Percentiles rank a stretch among this genome's conserved stretches.
These are phyloP conservation scores for Ceratobasidium sp. DNA, from an alignment of 1,284 basidiomycete genomes.

Conservation along the genomic window DNA sequence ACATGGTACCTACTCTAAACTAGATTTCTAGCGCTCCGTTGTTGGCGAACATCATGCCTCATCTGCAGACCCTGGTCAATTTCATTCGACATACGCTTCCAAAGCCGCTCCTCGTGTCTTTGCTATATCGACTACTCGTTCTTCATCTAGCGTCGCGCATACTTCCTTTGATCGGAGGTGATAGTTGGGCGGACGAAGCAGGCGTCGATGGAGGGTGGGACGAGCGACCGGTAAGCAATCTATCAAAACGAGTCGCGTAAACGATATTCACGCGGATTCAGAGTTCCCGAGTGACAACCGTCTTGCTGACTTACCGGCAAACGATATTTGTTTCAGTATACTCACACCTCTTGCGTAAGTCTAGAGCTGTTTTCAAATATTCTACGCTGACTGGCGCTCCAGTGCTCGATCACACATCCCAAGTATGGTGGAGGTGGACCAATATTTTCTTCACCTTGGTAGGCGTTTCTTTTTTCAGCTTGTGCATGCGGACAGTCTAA, in stretches of 20 bases:
- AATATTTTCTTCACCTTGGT: conserved; percentile 80
- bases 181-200: conserved; percentile 75
- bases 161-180: conserved; percentile 80
- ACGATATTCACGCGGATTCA: conserved; percentile 46
- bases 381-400: neutral
- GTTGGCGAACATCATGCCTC: conserved; percentile 76
- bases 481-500: too few relatives aligned
- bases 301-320: conserved; percentile 81
- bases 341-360: conserved; percentile 77
- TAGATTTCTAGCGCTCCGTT: conserved; percentile 64
- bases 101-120: conserved; percentile 81
- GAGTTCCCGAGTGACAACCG: conserved; percentile 74
- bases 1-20: neutral
- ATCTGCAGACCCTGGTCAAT: conserved; percentile 75
- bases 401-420: conserved; percentile 66
- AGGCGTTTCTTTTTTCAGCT: too few relatives aligned
- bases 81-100: conserved; percentile 83
- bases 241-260: neutral
- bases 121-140: conserved; percentile 82
- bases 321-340: conserved; percentile 84
- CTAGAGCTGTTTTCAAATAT: conserved; percentile 53
- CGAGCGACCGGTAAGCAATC: conserved; percentile 69
- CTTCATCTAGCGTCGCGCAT: conserved; percentile 87
- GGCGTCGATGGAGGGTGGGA: conserved; percentile 70
- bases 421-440: conserved; percentile 89